These are phyloP conservation scores for Fusarium burgessii DNA, from an alignment of 2,329 filamentous ascomycete species.

Conservation along the genomic window DNA sequence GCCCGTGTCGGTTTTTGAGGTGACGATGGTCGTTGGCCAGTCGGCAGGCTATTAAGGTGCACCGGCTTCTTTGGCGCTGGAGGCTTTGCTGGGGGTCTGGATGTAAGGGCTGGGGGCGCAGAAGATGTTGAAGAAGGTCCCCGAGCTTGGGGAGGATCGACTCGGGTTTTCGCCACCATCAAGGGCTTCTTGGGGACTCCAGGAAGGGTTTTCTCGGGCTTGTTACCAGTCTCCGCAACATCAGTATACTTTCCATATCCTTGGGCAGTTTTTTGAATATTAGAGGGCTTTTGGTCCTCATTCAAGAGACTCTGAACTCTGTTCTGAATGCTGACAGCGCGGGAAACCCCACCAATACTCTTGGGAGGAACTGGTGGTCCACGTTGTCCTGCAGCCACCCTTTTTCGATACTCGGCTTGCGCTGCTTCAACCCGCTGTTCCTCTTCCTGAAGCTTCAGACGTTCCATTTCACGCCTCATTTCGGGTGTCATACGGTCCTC, in stretches of 20 bases:
- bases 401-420: slow-evolving; percentile 86
- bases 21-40: slow-evolving; percentile 57
- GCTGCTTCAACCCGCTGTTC: slow-evolving; percentile 90
- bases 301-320: slow-evolving; percentile 87
- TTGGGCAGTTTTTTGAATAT: slow-evolving; percentile 78
- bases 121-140: slow-evolving; percentile 36
- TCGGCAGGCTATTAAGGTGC: slow-evolving; percentile 69
- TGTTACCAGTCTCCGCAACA: slow-evolving; percentile 53
- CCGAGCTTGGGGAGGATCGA: slow-evolving; percentile 44
- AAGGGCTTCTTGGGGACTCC: slow-evolving; percentile 66
- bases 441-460: slow-evolving; percentile 83
- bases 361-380: slow-evolving; percentile 60
- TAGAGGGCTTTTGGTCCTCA: slow-evolving; percentile 74
- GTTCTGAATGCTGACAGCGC: slow-evolving; percentile 89
- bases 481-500: slow-evolving; percentile 84
- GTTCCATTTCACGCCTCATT: slow-evolving; percentile 89
- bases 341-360: slow-evolving; percentile 68
- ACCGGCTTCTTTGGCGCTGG: slow-evolving; percentile 71
- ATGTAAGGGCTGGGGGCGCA: slow-evolving; percentile 40
- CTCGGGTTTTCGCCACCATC: slow-evolving; percentile 49
- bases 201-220: slow-evolving; percentile 56
- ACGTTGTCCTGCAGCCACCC: slow-evolving; percentile 67
- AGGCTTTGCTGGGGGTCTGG: slow-evolving; percentile 57
- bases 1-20: slow-evolving; percentile 57
- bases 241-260: slow-evolving; percentile 92